Evolutionary conservation across 306 rosid species (phyloP).

Genomic region (Lupinus albus): DNA sequence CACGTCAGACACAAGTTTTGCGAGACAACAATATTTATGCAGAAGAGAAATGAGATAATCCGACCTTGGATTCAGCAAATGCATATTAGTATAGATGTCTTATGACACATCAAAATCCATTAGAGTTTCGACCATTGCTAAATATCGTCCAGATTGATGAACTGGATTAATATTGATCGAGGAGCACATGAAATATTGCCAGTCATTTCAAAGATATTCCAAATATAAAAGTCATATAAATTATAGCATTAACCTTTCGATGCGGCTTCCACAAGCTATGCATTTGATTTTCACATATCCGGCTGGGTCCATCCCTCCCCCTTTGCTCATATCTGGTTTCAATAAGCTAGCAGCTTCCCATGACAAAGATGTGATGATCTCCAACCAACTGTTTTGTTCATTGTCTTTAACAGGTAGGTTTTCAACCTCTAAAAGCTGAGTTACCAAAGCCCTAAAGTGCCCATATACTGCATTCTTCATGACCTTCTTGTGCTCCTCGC

Average conservation of each 20-base stretch:
- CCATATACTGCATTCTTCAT: slow-evolving; percentile 90
- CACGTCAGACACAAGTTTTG: slow-evolving; percentile 10
- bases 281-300: slow-evolving; percentile 93
- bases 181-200: slow-evolving; percentile 28
- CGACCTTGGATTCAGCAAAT: slow-evolving; percentile 16
- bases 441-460: slow-evolving; percentile 88
- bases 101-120: background rate
- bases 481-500: slow-evolving; percentile 73
- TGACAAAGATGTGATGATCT: slow-evolving; percentile 78
- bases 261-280: slow-evolving; percentile 76
- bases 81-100: background rate
- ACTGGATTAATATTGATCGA: slow-evolving; percentile 2
- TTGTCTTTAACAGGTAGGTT: slow-evolving; percentile 70
- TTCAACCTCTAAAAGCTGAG: slow-evolving; percentile 90
- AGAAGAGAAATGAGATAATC: background rate
- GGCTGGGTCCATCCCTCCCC: slow-evolving; percentile 98
- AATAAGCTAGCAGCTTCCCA: slow-evolving; percentile 94
- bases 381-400: slow-evolving; percentile 76
- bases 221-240: slow-evolving; percentile 15
- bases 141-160: slow-evolving; percentile 3
- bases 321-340: slow-evolving; percentile 90
- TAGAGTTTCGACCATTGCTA: background rate
- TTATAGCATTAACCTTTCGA: slow-evolving; percentile 63
- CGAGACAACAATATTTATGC: background rate
- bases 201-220: slow-evolving; percentile 14